These are phyloP conservation scores for Didymella exigua DNA, from an alignment of 2,329 filamentous ascomycete species.

Conservation along the genomic window DNA sequence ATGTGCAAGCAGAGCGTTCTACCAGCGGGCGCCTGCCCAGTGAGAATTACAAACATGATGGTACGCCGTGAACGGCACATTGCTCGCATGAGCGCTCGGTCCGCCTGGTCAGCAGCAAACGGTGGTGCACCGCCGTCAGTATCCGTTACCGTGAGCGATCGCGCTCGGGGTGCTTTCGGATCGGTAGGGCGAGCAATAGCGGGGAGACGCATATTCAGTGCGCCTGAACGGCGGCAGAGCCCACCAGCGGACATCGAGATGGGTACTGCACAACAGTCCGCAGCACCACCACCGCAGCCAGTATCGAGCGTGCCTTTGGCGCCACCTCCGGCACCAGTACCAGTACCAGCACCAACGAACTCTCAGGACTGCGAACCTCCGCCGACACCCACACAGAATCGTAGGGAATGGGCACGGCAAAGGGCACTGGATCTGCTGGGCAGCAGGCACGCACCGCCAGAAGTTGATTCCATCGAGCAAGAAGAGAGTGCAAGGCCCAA, in stretches of 20 bases:
- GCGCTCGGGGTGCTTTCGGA: constrained; percentile 19
- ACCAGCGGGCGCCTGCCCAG: constrained; percentile 64
- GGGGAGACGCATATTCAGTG: constrained; percentile 42
- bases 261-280: constrained; percentile 16
- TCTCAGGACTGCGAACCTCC: constrained; percentile 2
- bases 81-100: constrained; percentile 62
- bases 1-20: constrained; percentile 86
- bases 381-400: constrained; percentile 27
- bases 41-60: constrained; percentile 74
- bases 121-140: neutral
- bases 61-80: constrained; percentile 78
- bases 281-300: neutral
- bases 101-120: constrained; percentile 12
- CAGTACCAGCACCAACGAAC: neutral
- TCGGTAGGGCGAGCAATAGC: constrained; percentile 31
- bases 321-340: neutral
- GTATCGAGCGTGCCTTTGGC: neutral
- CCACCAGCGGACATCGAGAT: constrained; percentile 41
- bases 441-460: constrained; percentile 26
- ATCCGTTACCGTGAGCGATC: neutral
- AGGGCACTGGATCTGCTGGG: constrained; percentile 53
- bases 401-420: constrained; percentile 54
- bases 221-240: constrained; percentile 29
- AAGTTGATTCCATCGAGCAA: neutral
- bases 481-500: constrained; percentile 30